Evolutionary conservation across 2,329 filamentous ascomycete species (phyloP).

Genomic region (Cordyceps tenuipes): DNA sequence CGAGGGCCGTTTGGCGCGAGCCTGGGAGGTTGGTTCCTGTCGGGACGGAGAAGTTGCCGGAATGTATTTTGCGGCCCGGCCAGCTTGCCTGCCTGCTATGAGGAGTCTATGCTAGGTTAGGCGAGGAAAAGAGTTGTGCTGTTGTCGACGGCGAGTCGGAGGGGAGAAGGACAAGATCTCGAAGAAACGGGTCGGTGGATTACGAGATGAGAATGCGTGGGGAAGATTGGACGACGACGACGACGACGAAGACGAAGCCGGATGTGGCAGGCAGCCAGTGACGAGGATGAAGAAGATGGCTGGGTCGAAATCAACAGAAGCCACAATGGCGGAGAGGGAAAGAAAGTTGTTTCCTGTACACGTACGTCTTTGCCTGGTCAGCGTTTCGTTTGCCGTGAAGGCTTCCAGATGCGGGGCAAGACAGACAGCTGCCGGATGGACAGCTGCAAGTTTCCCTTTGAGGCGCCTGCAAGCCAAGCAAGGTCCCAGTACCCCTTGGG

Average conservation of each 20-base stretch:
- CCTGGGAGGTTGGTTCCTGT: neutral
- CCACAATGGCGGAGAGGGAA: neutral
- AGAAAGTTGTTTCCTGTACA: neutral
- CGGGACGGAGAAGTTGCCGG: neutral
- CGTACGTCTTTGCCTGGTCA: neutral
- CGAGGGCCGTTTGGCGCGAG: neutral
- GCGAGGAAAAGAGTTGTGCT: neutral
- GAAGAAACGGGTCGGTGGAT: neutral
- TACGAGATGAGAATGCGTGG: constrained; percentile 8
- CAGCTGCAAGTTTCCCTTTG: neutral
- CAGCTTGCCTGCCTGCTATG: neutral
- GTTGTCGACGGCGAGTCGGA: neutral
- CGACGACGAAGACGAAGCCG: neutral
- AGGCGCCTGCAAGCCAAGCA: neutral
- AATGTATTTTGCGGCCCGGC: no score
- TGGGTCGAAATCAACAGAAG: neutral
- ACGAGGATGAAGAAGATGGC: neutral
- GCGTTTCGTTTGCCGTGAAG: neutral
- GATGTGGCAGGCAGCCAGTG: neutral
- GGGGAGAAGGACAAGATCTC: neutral
- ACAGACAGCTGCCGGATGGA: neutral
- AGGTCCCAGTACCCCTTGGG: neutral
- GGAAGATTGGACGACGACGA: neutral
- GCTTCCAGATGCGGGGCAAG: neutral
- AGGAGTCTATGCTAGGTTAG: neutral